Evolutionary conservation across 345 rosid species (phyloP).

Genomic region (Lepidium sativum): DNA sequence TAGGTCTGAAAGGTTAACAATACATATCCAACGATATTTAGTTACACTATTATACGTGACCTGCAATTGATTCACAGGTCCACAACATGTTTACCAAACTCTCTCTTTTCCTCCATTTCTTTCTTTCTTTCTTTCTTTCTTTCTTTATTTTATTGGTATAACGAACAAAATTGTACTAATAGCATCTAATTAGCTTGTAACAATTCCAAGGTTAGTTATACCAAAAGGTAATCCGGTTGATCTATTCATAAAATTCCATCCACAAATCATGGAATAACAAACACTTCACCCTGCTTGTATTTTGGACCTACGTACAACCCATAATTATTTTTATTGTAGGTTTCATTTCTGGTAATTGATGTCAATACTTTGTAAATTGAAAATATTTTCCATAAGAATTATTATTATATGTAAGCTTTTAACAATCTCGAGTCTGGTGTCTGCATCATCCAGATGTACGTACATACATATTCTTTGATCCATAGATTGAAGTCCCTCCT

Average conservation of each 20-base stretch:
- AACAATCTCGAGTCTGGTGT: too few species aligned
- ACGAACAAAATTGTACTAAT: not conserved
- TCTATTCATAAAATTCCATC: constrained; percentile 6
- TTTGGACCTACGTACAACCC: too few species aligned
- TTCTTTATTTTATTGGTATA: not conserved
- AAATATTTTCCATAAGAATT: too few species aligned
- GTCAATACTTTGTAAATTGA: too few species aligned
- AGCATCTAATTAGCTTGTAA: not conserved
- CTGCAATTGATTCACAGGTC: constrained; percentile 25
- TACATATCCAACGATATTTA: constrained; percentile 5
- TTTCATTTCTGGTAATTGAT: too few species aligned
- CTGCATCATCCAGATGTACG: too few species aligned
- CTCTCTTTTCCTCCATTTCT: not conserved
- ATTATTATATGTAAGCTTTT: too few species aligned
- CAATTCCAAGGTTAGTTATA: not conserved
- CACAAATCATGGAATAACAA: not conserved
- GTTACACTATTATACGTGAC: constrained; percentile 9
- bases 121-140: not conserved
- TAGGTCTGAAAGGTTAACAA: too few species aligned
- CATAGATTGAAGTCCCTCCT: not conserved
- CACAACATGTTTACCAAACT: constrained; percentile 27
- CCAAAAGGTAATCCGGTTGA: too few species aligned
- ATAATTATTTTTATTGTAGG: too few species aligned
- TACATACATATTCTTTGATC: too few species aligned
- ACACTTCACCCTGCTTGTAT: too few species aligned